Evolutionary conservation across 345 rosid species (phyloP).

Genomic region (Arabis alpina): DNA sequence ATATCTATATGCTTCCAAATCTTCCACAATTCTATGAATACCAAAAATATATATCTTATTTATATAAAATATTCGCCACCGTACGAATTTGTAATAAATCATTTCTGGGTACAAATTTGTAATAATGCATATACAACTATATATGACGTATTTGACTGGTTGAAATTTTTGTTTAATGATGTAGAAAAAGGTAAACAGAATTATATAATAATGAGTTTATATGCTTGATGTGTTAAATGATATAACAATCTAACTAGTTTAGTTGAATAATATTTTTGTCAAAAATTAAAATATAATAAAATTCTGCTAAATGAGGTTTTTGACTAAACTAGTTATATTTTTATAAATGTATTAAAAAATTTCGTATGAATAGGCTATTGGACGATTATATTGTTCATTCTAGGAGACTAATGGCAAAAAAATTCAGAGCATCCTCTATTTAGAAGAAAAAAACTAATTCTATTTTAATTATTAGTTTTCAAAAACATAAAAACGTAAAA

Average conservation of each 20-base stretch:
- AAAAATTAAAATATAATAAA: too few relatives aligned
- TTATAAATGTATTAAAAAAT: too few relatives aligned
- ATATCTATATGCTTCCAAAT: not conserved
- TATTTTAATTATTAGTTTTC: too few relatives aligned
- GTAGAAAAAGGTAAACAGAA: not conserved
- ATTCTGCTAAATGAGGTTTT: too few relatives aligned
- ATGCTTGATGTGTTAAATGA: not conserved
- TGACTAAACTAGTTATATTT: too few relatives aligned
- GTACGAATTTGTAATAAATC: slow-evolving; percentile 16
- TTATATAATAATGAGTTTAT: not conserved
- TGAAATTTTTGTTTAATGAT: not conserved
- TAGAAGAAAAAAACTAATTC: too few relatives aligned
- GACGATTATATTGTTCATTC: too few relatives aligned
- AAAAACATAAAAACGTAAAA: too few relatives aligned
- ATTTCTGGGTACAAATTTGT: not conserved
- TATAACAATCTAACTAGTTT: not conserved
- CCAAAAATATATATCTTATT: not conserved
- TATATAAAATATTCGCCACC: slow-evolving; percentile 18
- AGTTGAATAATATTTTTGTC: not conserved
- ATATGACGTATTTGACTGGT: not conserved
- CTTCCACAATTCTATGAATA: slow-evolving; percentile 1
- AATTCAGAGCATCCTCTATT: too few relatives aligned
- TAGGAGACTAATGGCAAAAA: too few relatives aligned
- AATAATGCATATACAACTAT: not conserved
- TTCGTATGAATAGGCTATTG: too few relatives aligned